These are phyloP conservation scores for Fusarium nurragi DNA, from an alignment of 2,329 filamentous ascomycete species.

Conservation along the genomic window DNA sequence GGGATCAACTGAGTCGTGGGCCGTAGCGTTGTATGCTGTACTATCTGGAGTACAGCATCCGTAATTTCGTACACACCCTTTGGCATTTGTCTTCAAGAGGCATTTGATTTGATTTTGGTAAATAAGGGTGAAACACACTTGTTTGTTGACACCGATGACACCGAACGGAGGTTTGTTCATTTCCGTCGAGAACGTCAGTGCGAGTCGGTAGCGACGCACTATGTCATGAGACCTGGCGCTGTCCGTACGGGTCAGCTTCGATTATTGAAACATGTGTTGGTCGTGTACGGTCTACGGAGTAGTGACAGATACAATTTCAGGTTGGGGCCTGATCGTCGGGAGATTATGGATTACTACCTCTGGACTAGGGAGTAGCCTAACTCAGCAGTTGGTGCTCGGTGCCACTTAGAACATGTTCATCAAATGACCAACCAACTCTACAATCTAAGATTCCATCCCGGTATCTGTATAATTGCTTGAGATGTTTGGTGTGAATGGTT, in stretches of 20 bases:
- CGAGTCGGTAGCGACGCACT: not conserved
- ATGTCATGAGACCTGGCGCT: constrained; percentile 2
- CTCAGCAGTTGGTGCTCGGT: constrained; percentile 1
- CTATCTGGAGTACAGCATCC: not conserved
- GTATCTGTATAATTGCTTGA: not conserved
- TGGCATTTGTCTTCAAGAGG: not conserved
- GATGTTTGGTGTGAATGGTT: not conserved
- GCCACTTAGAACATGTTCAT: constrained; percentile 9
- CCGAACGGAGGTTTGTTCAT: constrained; percentile 28
- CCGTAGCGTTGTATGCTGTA: not conserved
- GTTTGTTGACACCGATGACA: constrained; percentile 11
- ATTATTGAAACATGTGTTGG: constrained; percentile 16
- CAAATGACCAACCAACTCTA: constrained; percentile 26
- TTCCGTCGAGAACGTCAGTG: constrained; percentile 20
- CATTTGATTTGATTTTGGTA: not conserved
- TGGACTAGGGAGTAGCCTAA: constrained; percentile 13
- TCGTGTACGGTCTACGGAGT: not conserved
- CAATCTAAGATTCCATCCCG: constrained; percentile 2
- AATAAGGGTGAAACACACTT: constrained; percentile 4
- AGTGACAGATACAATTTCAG: constrained; percentile 14
- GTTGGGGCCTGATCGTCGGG: constrained; percentile 16
- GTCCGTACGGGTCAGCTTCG: constrained; percentile 22
- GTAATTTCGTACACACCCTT: constrained; percentile 18
- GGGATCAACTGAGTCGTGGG: constrained; percentile 2
- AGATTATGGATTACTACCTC: constrained; percentile 16